Evolutionary conservation across 2,329 filamentous ascomycete species (phyloP), one percentile per base, ranked within the genome.

Genomic region (Plenodomus tracheiphilus): DNA sequence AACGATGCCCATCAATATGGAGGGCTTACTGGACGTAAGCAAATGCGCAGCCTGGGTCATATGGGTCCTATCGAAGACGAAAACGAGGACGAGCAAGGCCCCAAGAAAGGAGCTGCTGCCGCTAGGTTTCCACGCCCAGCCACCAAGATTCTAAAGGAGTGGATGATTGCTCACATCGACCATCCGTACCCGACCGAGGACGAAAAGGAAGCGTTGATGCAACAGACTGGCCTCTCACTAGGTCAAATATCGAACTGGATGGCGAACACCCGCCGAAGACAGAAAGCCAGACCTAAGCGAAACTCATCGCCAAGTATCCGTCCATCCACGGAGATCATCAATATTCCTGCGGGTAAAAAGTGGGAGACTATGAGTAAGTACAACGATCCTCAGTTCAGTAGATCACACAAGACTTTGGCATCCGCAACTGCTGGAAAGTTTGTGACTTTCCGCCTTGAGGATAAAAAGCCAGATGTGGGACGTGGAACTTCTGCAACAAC

Each of bases 201-300:
- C 49, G 89, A 96, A 67, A 95, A 93, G 65, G 88, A 91, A 58
- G 81, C 84, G 53, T 78, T 97, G 20, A 87, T 91, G 71, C 80
- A 82, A 39, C 82, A 88, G 61, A 96, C 91, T 1, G 90, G 91
- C 7, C 79, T 97, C 35, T 91, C 85, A 69, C 85, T 89, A 62
- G 87, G 81, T 13, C 92, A 97, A 66, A 93, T 96, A 61, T 87
- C 86, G 10, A 96, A 95, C 69, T 96, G 91, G 91, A 83, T 96
- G 39, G 91, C 91, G 50, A 96, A 96, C 71, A 91, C 91, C 48
- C 85, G 91, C 37, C 84, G 91, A 47, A 82, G 91, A 54, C 86
- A 89, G 61, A 96, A 96, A 75, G 85, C 88, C 46, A 83, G 85
- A 40, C 78, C 83, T 2, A 84, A 84, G 39, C 81, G 86, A 55